Base-by-base conservation (phyloP, 2,329 filamentous ascomycete genomes). In the Fusarium humuli region DNA sequence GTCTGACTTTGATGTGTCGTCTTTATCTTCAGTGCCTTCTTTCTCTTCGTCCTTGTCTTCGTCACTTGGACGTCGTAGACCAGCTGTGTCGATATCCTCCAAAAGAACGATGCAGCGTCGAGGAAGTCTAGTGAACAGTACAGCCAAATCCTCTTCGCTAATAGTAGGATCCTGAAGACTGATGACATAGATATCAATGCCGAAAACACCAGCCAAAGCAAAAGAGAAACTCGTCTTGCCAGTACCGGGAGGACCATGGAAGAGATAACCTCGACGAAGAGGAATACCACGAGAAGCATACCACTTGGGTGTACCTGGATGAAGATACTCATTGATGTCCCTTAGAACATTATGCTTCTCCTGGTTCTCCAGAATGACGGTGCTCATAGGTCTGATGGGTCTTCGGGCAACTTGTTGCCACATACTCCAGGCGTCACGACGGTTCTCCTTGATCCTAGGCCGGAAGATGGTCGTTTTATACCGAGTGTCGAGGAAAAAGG, bases 311-410 rank as follows among this genome's bases (percentile, higher is more conserved):
- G 89, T 92, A 1, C 84, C 82, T 0, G 92, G 91, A 57, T 93
- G 88, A 0, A 96, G 83, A 69, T 93, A 95, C 72, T 94, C 92
- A 70, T 92, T 92, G 74, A 95, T 90, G 73, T 96, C 93, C 27
- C 82, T 82, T 12, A 94, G 80, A 6, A 95, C 84, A 32, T 85
- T 83, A 3, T 85, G 81, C 79, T 94, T 95, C 74, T 92, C 87
- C 47, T 84, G 78, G 11, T 85, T 81, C 67, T 93, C 91, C 7
- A 96, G 84, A 4, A 94, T 90, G 2, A 97, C 92, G 0, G 92
- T 95, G 52, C 86, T 84, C 83, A 95, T 91, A 1, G 91, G 90
- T 18, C 92, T 83, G 9, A 90, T 88, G 0, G 92, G 91, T 3
- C 92, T 83, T 29, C 87, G 83, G 2, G 87, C 86, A 25, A 90